Evolutionary conservation across 805 yeast genomes (phyloP).

Genomic region (Saccharomycopsis sp.): DNA sequence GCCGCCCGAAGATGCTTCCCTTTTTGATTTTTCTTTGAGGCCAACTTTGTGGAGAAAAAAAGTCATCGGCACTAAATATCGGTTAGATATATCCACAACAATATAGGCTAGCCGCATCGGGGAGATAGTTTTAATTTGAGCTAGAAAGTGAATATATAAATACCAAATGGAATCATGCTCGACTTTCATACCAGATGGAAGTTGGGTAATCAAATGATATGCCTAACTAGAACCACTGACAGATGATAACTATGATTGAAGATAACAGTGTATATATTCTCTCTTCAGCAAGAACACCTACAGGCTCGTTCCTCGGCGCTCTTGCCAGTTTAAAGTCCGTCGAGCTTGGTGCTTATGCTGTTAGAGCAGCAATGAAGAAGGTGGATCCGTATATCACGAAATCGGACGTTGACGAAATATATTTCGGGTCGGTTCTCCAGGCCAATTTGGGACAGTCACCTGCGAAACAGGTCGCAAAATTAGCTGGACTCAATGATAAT

Average conservation of each 20-base stretch:
- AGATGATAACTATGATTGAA: background rate
- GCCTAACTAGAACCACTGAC: background rate
- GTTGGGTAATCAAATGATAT: background rate
- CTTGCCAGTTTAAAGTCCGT: slow-evolving; percentile 67
- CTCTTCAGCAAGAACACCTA: slow-evolving; percentile 90
- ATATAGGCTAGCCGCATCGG: background rate
- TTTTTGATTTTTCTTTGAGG: background rate
- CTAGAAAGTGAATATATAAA: background rate
- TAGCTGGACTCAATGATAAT: slow-evolving; percentile 75
- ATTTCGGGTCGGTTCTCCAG: slow-evolving; percentile 87
- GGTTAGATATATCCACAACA: background rate
- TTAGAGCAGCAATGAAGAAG: slow-evolving; percentile 74
- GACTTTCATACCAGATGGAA: background rate
- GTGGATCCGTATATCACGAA: slow-evolving; percentile 65
- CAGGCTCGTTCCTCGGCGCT: slow-evolving; percentile 91
- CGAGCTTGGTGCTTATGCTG: slow-evolving; percentile 89
- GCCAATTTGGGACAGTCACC: slow-evolving; percentile 97
- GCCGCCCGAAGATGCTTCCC: too few relatives aligned
- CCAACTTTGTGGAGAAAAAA: background rate
- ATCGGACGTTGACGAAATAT: slow-evolving; percentile 76
- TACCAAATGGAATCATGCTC: background rate
- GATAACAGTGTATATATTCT: slow-evolving; percentile 66
- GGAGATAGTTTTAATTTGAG: background rate
- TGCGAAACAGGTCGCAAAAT: slow-evolving; percentile 93
- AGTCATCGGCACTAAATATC: background rate